Base-by-base conservation (phyloP, 2,329 filamentous ascomycete genomes). In the Chrysoporthe deuterocubensis region DNA sequence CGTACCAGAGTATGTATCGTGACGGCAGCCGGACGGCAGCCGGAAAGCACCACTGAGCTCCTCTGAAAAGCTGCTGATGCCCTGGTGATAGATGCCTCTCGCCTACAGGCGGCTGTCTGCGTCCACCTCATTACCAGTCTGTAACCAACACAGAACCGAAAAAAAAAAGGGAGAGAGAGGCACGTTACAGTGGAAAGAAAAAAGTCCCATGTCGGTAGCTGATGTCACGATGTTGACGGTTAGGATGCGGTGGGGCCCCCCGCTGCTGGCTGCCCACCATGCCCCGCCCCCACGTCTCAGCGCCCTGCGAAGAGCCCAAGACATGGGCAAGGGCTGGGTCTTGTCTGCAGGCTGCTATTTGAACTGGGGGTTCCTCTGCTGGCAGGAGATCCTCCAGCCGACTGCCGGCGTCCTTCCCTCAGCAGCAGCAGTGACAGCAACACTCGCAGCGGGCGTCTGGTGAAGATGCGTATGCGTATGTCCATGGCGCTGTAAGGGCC, bases 231-330 rank as follows among this genome's bases (percentile, higher is more conserved):
- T 43, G 9, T 37, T 40, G 57, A 59, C 37, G 11, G 57, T 40
- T n/a, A 32, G 40, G 11, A 43, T 4, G 26, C 18, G 8, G 57
- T 43, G 37, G 56, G 56, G 56, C 2, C 21, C 40, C 21, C 18
- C 34, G 14, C 42, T n/a, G 40, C 21, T 11, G 5, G 56, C 16
- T 50, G 26, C 26, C 26, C 26, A 2, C 26, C 26, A 26, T 26
- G 60, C 63, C 54, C 54, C 54, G 32, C 63, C 63, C 63, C 63
- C 63, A 65, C 63, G 54, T 59, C 37, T 18, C 11, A 43, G 14
- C 59, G 54, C 63, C 63, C 63, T 54, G 63, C 63, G 52, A 59
- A 59, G 9, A 37, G 37, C 26, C 26, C 26, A n/a, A 18, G 42
- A n/a, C 42, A n/a, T 18, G 59, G 42, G 48, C 26, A 64, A 52